Percentiles rank a stretch among this genome's conserved stretches.
phyloP scores from a whole-genome alignment of 129 eudicot species.

The Flaveria trinervia region DNA sequence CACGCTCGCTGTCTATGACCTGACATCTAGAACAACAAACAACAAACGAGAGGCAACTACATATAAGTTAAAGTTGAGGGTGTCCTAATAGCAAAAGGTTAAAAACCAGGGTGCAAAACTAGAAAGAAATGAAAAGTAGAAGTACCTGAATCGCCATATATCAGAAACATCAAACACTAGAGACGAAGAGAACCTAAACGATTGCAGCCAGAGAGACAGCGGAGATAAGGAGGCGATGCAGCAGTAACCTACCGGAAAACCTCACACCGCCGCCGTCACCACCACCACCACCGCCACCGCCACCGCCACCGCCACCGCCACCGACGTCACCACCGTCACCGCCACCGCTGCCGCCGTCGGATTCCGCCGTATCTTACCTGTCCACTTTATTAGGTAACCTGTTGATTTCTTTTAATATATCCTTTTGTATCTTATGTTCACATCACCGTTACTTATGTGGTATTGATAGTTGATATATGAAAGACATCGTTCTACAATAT shows the following conservation, averaged over 20 bases:
- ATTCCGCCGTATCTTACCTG: slow-evolving; percentile 7
- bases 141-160: slow-evolving; percentile 33
- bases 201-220: slow-evolving; percentile 34
- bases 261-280: slow-evolving; percentile 10
- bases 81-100: neutral
- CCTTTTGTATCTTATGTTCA: neutral
- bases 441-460: slow-evolving; percentile 3
- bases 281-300: neutral
- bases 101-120: neutral
- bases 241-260: slow-evolving; percentile 27
- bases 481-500: neutral
- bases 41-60: neutral
- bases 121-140: neutral
- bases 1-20: too few relatives aligned
- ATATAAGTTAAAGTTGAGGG: neutral
- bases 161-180: slow-evolving; percentile 2
- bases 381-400: slow-evolving; percentile 22
- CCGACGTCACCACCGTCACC: neutral
- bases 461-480: neutral
- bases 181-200: slow-evolving; percentile 14
- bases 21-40: too few relatives aligned
- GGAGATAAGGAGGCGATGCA: slow-evolving; percentile 36
- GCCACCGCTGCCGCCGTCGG: too few relatives aligned
- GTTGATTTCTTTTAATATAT: slow-evolving; percentile 8
- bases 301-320: neutral